Base-by-base conservation (phyloP, 2,329 filamentous ascomycete genomes). In the Thelonectria discophora region DNA sequence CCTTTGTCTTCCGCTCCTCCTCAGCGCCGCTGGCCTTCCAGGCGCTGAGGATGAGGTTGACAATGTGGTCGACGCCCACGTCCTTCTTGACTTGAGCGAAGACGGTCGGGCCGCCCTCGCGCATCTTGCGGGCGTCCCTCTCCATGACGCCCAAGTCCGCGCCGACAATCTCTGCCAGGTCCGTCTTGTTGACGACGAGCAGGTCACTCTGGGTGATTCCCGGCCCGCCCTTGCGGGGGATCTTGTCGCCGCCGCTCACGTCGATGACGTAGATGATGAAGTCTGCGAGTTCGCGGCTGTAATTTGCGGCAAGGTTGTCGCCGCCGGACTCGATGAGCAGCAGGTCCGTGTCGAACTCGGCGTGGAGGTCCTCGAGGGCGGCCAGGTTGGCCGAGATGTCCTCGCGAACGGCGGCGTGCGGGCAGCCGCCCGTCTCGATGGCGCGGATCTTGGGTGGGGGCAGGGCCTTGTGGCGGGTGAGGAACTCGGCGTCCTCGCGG, bases 261-360 rank as follows among this genome's bases (percentile, higher is more conserved):
- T 99, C 95, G 71, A 99, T 98, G 30, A 99, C 95, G 77, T 99
- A 99, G 79, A 99, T 90, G 78, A 99, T 99, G 77, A 91, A 99
- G 78, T 99, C 95, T 2, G 95, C 95, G 67, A 99, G 83, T 79
- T 99, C 95, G 60, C 95, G 86, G 57, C 88, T 92, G 84, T 99
- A 99, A 82, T 99, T 99, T 4, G 95, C 95, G 0, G 95, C 95
- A 1, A 99, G 86, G 77, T 99, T 99, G 77, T 99, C 95, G 60
- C 95, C 95, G 46, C 95, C 95, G 17, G 89, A 93, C 80, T 99
- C 95, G 75, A 99, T 99, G 43, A 99, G 87, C 21, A 99, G 85
- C 20, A 99, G 78, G 74, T 98, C 92, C 0, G 93, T 77, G 80
- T 81, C 77, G 82, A 97, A 97, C 66, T 90, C 86, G 58, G 83